phyloP scores from a whole-genome alignment of 164 flowering plant genomes.

The Pachysandra terminalis region DNA sequence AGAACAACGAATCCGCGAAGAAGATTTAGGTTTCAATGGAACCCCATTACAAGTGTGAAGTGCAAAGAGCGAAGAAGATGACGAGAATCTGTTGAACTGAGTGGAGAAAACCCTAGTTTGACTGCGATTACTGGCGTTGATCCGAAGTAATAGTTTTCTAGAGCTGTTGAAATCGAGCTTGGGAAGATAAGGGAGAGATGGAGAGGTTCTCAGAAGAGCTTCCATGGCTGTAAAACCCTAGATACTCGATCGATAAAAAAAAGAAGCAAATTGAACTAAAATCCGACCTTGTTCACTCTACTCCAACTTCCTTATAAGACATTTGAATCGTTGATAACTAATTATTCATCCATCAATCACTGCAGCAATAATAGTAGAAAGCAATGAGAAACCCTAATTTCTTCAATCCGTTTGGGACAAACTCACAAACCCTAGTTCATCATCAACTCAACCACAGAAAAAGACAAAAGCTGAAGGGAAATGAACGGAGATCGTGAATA shows the following conservation, averaged over 20 bases:
- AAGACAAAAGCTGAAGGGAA: too few relatives aligned
- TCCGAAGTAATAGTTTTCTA: neutral
- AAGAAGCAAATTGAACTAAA: neutral
- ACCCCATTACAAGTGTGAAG: neutral
- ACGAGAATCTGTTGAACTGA: neutral
- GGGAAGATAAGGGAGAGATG: constrained; percentile 12
- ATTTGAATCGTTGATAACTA: neutral
- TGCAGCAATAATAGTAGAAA: neutral
- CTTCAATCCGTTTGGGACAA: too few relatives aligned
- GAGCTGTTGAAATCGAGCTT: constrained; percentile 10
- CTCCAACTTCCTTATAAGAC: neutral
- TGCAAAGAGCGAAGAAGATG: neutral
- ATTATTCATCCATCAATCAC: neutral
- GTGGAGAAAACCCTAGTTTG: neutral
- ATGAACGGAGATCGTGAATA: too few relatives aligned
- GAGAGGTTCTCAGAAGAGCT: constrained; percentile 10
- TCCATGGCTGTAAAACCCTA: constrained; percentile 12
- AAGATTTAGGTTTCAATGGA: neutral
- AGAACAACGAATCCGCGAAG: neutral
- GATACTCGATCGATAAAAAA: neutral
- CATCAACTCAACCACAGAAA: too few relatives aligned
- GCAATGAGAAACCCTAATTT: too few relatives aligned
- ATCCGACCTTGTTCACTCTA: neutral
- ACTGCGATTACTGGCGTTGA: constrained; percentile 11
- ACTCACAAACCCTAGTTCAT: too few relatives aligned